phyloP scores from a whole-genome alignment of 2,329 filamentous ascomycete species.

The Phialocephala subalpina region DNA sequence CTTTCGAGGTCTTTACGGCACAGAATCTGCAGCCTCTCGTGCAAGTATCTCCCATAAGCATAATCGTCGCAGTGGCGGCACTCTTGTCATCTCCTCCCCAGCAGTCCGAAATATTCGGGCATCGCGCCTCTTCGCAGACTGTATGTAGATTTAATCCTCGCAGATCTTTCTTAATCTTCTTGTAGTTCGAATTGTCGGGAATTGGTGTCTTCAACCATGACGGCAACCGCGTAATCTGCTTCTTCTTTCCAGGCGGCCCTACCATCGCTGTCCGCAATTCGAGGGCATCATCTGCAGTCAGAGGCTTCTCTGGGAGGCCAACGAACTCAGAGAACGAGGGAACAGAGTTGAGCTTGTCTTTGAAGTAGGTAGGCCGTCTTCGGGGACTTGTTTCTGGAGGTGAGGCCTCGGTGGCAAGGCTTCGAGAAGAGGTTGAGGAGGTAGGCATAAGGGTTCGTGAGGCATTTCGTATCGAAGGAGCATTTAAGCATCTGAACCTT shows the following conservation, averaged over 20 bases:
- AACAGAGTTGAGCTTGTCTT: constrained; percentile 49
- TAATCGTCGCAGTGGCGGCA: constrained; percentile 95
- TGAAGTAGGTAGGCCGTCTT: constrained; percentile 46
- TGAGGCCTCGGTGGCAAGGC: constrained; percentile 40
- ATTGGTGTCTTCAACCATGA: constrained; percentile 97
- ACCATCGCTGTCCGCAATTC: constrained; percentile 68
- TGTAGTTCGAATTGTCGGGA: constrained; percentile 84
- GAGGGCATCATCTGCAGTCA: constrained; percentile 63
- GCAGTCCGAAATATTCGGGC: constrained; percentile 97
- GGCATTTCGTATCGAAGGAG: constrained; percentile 37
- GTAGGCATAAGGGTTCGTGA: constrained; percentile 32
- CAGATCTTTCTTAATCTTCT: constrained; percentile 93
- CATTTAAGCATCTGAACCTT: constrained; percentile 42
- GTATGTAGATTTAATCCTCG: constrained; percentile 91
- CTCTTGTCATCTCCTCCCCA: constrained; percentile 93
- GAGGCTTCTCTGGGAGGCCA: constrained; percentile 47
- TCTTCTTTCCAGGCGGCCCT: constrained; percentile 67
- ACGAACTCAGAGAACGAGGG: constrained; percentile 68
- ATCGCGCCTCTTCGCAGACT: constrained; percentile 96
- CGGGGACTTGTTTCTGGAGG: constrained; percentile 34
- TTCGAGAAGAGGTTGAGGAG: constrained; percentile 33
- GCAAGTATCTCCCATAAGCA: constrained; percentile 99
- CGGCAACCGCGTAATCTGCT: constrained; percentile 78
- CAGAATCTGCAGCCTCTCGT: constrained; percentile 97
- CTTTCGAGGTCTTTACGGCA: constrained; percentile 88